phyloP scores from a whole-genome alignment of 2,329 filamentous ascomycete genomes.

The Macroventuria anomochaeta region DNA sequence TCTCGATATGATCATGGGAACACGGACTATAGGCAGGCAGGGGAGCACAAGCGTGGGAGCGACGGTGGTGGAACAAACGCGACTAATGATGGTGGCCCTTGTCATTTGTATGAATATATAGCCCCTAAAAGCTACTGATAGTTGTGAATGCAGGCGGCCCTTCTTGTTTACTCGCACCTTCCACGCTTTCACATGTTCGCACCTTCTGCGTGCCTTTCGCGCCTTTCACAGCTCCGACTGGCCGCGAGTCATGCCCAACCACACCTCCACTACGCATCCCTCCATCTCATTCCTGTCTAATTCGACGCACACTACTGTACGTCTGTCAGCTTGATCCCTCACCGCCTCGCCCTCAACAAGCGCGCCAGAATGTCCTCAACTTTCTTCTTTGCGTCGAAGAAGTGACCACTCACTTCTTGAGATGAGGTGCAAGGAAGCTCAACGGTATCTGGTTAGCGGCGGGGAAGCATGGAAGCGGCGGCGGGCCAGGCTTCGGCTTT shows the following conservation, averaged over 20 bases:
- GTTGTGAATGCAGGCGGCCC: slow-evolving; percentile 37
- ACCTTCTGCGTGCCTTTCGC: neutral
- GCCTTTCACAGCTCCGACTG: neutral
- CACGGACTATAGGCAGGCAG: slow-evolving; percentile 8
- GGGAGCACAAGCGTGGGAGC: slow-evolving; percentile 19
- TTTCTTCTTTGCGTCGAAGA: slow-evolving; percentile 10
- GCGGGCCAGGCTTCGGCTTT: slow-evolving; percentile 15
- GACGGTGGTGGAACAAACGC: slow-evolving; percentile 5
- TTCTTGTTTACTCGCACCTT: slow-evolving; percentile 6
- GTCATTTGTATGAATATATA: slow-evolving; percentile 50
- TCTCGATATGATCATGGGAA: slow-evolving; percentile 6
- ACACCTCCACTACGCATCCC: slow-evolving; percentile 4
- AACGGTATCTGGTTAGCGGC: slow-evolving; percentile 14
- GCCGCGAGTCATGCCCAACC: slow-evolving; percentile 15
- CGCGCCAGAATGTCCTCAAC: neutral
- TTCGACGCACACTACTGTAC: slow-evolving; percentile 2
- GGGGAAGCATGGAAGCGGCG: slow-evolving; percentile 14
- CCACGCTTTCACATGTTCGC: neutral
- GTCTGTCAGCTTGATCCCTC: neutral
- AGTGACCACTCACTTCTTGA: slow-evolving; percentile 11
- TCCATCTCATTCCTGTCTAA: neutral
- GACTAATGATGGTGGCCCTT: slow-evolving; percentile 41
- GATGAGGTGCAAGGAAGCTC: slow-evolving; percentile 44
- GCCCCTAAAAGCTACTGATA: slow-evolving; percentile 35
- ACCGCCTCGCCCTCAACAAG: neutral